Evolutionary conservation across 176 grass and related monocot genomes (phyloP), one percentile per base, ranked within the genome.

Genomic region (Coix lacrymajobi): DNA sequence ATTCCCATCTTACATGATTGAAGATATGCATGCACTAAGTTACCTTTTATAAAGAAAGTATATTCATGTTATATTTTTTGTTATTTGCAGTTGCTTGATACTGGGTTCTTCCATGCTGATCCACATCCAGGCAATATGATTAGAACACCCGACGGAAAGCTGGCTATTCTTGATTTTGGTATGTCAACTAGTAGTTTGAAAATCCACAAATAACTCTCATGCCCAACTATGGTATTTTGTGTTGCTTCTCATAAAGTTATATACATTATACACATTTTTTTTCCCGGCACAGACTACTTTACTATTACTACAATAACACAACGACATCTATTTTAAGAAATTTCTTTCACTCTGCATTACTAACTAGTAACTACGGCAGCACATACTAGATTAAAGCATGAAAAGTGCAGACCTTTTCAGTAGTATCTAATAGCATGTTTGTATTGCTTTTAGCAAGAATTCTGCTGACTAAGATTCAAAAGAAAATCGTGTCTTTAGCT

Each of bases 91-190:
- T 88, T 98, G 80, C 92, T 98, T 85, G 96, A 92, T 87, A 98
- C 96, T 63, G 96, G 96, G 44, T 98, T 98, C 77, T 98, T 98
- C 79, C 96, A 98, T 32, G 96, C 96, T 40, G 96, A 98, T 84
- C 96, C 96, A 68, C 96, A 98, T 86, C 96, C 96, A 41, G 92
- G 96, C 45, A 98, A 95, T 88, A 98, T 98, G 96, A 98, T 98
- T 80, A 89, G 92, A 76, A 98, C 96, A 71, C 89, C 89, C 65
- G 96, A 98, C 73, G 96, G 96, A 83, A 98, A 98, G 71, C 68
- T 98, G 64, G 92, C 92, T n/a, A 98, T 98, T 91, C 91, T 98
- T 88, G 96, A 98, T 91, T 98, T 98, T 81, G 96, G 96, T 98
- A 84, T 89, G 89, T 36, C 39, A 78, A 58, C 19, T 69, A 62